Evolutionary conservation across 305 asterid genomes (phyloP).

Genomic region (Ruellia speciosa): DNA sequence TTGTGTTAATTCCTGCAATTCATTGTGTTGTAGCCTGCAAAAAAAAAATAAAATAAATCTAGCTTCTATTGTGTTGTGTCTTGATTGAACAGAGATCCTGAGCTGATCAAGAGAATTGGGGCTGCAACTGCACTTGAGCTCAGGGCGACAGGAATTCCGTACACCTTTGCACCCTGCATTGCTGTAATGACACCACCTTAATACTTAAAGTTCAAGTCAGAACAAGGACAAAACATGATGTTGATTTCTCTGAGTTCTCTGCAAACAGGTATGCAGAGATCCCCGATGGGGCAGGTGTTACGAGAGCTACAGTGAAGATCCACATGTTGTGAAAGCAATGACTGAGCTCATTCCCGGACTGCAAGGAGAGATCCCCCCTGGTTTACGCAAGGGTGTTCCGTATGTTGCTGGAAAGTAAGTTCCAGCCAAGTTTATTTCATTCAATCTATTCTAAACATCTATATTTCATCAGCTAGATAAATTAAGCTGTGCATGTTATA

Average conservation of each 20-base stretch:
- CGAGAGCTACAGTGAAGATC: conserved; percentile 64
- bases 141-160: conserved; percentile 48
- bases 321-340: conserved; percentile 46
- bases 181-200: conserved; percentile 31
- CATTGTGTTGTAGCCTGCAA: no score
- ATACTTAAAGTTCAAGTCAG: neutral
- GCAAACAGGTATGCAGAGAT: conserved; percentile 55
- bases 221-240: neutral
- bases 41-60: neutral
- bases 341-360: conserved; percentile 56
- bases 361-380: conserved; percentile 54
- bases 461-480: neutral
- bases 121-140: conserved; percentile 50
- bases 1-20: neutral
- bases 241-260: no score
- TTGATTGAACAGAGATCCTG: conserved; percentile 34
- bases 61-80: neutral
- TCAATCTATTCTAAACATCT: neutral
- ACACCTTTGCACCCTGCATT: conserved; percentile 44
- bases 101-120: conserved; percentile 38
- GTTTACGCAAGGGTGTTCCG: conserved; percentile 47
- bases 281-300: conserved; percentile 76
- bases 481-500: neutral
- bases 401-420: conserved; percentile 51
- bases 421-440: neutral